Conservation (phyloP, 129 eudicot species). For the Dittrichia graveolens region DNA sequence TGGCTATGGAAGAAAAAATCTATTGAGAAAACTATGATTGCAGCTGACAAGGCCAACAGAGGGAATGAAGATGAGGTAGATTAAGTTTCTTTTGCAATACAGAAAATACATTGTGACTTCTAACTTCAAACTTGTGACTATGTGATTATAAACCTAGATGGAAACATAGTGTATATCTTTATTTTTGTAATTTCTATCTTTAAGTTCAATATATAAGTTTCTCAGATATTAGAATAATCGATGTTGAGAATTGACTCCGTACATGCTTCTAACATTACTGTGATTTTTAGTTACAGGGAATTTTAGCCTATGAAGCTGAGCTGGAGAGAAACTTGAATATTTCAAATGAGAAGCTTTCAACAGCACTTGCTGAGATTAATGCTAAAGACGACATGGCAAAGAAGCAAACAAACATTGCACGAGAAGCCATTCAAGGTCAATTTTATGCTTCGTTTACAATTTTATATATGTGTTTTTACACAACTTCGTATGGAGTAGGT, state of each 20-base stretch:
- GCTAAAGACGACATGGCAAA: constrained; percentile 69
- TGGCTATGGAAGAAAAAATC: constrained; percentile 88
- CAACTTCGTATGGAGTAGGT: background rate
- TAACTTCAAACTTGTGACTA: background rate
- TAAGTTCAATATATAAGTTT: background rate
- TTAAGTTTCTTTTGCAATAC: constrained; percentile 13
- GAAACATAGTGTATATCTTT: background rate
- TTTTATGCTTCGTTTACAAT: constrained; percentile 10
- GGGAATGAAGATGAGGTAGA: constrained; percentile 62
- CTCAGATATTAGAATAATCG: no score
- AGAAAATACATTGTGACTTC: background rate
- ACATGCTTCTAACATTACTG: constrained; percentile 14
- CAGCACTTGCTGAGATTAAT: constrained; percentile 61
- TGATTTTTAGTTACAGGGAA: constrained; percentile 47
- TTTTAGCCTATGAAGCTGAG: constrained; percentile 60
- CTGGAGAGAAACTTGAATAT: constrained; percentile 63
- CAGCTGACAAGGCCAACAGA: constrained; percentile 47
- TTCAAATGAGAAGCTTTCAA: constrained; percentile 65
- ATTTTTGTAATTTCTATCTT: background rate
- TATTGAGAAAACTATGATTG: constrained; percentile 50
- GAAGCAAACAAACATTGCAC: constrained; percentile 75
- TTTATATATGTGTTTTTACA: background rate
- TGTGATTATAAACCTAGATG: background rate
- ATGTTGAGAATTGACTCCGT: background rate
- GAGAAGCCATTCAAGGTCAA: constrained; percentile 92